Conservation (phyloP, 2,329 filamentous ascomycete genomes). For the Dothiorella sarmentorum region DNA sequence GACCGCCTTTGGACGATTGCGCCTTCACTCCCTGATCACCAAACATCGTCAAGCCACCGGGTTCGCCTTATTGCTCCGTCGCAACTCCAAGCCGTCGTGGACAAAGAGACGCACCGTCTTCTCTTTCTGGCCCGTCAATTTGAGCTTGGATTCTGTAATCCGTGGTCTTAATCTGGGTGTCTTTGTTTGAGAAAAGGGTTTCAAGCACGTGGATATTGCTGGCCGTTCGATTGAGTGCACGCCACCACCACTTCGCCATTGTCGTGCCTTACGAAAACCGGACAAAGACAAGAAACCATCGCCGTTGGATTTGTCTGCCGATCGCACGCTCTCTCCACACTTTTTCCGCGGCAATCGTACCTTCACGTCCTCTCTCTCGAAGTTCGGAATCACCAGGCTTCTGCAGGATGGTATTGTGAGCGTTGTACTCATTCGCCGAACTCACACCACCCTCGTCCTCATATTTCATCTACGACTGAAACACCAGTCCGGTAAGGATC, state of each 20-base stretch:
- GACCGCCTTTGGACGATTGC: slow-evolving; percentile 21
- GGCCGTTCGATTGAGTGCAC: slow-evolving; percentile 7
- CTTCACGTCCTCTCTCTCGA: slow-evolving; percentile 26
- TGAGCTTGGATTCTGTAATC: slow-evolving; percentile 8
- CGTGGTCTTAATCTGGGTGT: slow-evolving; percentile 1
- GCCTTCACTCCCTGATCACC: slow-evolving; percentile 17
- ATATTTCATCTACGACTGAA: slow-evolving; percentile 31
- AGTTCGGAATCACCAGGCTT: slow-evolving; percentile 23
- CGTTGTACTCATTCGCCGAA: slow-evolving; percentile 1
- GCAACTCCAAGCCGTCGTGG: background rate
- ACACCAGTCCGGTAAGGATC: slow-evolving; percentile 35
- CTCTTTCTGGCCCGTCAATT: background rate
- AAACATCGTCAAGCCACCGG: background rate
- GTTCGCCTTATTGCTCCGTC: background rate
- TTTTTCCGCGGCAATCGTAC: slow-evolving; percentile 24
- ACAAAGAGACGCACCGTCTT: background rate
- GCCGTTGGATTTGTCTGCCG: background rate
- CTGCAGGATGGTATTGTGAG: slow-evolving; percentile 21
- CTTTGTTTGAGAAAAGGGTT: slow-evolving; percentile 13
- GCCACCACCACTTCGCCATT: slow-evolving; percentile 10
- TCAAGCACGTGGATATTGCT: slow-evolving; percentile 3
- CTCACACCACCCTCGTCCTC: slow-evolving; percentile 3
- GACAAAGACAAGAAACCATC: slow-evolving; percentile 1
- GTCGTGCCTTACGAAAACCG: background rate
- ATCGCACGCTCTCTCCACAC: slow-evolving; percentile 24